Percentiles rank a stretch among this genome's conserved stretches.
Conservation (phyloP, 768 basidiomycete species). For the Boletus eberwhitei region DNA sequence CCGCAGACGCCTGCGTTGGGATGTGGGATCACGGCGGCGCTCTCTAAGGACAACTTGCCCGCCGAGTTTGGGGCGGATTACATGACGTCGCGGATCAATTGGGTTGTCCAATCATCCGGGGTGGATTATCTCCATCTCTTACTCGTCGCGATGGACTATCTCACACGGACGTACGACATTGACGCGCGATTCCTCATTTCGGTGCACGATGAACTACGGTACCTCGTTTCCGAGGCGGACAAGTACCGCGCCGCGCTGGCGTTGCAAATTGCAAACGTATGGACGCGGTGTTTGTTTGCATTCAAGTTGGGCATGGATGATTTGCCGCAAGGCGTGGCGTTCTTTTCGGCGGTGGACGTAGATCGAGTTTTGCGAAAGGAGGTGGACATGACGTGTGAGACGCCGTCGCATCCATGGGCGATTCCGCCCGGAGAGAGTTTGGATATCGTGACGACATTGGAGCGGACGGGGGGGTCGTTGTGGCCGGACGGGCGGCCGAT, state of each 20-base stretch:
- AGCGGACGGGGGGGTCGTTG: constrained; percentile 70
- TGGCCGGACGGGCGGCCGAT: constrained; percentile 58
- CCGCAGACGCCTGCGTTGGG: constrained; percentile 93
- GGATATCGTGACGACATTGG: constrained; percentile 62
- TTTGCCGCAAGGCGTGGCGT: constrained; percentile 91
- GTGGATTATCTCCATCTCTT: constrained; percentile 97
- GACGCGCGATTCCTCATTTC: constrained; percentile 92
- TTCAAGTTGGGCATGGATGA: constrained; percentile 95
- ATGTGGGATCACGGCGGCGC: constrained; percentile 89
- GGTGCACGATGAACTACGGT: constrained; percentile 95
- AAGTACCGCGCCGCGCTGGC: constrained; percentile 88
- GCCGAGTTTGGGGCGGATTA: constrained; percentile 80
- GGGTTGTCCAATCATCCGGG: constrained; percentile 98
- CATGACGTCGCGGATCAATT: constrained; percentile 96
- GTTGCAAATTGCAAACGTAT: constrained; percentile 91
- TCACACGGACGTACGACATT: constrained; percentile 78
- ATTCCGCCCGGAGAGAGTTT: constrained; percentile 89
- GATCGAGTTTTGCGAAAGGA: constrained; percentile 92
- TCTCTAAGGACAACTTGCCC: constrained; percentile 87
- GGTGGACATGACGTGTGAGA: constrained; percentile 93
- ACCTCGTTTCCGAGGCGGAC: constrained; percentile 87
- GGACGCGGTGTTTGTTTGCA: constrained; percentile 91
- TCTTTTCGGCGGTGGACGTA: constrained; percentile 95
- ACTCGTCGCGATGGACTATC: constrained; percentile 91
- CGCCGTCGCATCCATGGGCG: constrained; percentile 81